A percentile compares a stretch with the other conserved stretches of the same genome.
These are phyloP conservation scores for Aspergillus proliferans DNA, from an alignment of 2,329 filamentous ascomycete genomes.

Conservation along the genomic window DNA sequence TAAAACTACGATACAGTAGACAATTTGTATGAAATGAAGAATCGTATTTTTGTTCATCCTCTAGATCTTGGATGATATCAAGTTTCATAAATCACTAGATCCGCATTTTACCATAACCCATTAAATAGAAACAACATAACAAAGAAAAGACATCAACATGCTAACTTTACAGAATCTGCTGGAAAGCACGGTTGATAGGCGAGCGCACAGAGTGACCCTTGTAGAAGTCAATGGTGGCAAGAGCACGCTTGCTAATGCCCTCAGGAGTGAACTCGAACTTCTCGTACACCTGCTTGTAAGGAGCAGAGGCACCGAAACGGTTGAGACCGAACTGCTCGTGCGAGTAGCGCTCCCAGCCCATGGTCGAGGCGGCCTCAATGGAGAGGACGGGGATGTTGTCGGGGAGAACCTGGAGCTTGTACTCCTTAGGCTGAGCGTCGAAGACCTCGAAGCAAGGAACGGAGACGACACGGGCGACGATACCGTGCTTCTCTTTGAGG, in stretches of 20 bases:
- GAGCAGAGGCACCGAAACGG: constrained; percentile 94
- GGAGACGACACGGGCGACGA: constrained; percentile 88
- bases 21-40: neutral
- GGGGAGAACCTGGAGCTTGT: constrained; percentile 85
- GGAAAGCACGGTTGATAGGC: constrained; percentile 93
- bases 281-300: constrained; percentile 98
- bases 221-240: constrained; percentile 93
- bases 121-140: constrained; percentile 19
- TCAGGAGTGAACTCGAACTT: constrained; percentile 99
- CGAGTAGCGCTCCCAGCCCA: constrained; percentile 98
- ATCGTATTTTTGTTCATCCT: constrained; percentile 3
- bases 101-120: constrained; percentile 20
- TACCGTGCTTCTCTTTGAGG: constrained; percentile 78
- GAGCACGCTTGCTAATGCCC: constrained; percentile 89
- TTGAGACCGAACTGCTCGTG: constrained; percentile 99
- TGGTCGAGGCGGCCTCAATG: constrained; percentile 93
- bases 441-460: constrained; percentile 97
- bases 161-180: constrained; percentile 76
- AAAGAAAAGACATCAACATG: constrained; percentile 11
- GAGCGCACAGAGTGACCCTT: constrained; percentile 92
- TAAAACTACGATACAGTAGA: neutral
- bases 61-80: constrained; percentile 10
- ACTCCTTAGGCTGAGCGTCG: constrained; percentile 87
- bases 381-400: constrained; percentile 90
- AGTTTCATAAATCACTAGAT: constrained; percentile 2